Conservation (phyloP, 371 early-diverging fungal genomes). For the Rhizomucor pusillus region DNA sequence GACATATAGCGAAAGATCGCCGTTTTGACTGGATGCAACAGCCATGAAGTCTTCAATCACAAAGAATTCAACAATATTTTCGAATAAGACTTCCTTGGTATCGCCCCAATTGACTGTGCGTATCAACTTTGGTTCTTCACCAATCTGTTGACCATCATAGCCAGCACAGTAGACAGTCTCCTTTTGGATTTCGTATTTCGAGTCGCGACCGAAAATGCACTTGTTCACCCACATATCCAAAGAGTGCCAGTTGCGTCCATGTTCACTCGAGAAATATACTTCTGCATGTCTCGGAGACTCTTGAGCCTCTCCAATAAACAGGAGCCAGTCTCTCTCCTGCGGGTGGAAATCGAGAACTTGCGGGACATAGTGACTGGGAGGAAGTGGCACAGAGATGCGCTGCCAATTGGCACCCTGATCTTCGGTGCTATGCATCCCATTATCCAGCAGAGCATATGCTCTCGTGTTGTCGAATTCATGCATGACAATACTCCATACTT, state of each 20-base stretch:
- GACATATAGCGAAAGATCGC: conserved; percentile 61
- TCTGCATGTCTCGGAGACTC: conserved; percentile 56
- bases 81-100: conserved; percentile 36
- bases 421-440: conserved; percentile 57
- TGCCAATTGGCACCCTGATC: conserved; percentile 72
- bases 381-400: conserved; percentile 53
- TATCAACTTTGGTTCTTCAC: conserved; percentile 51
- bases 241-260: conserved; percentile 71
- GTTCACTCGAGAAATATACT: conserved; percentile 66
- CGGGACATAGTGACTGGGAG: conserved; percentile 57
- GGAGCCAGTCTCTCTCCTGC: conserved; percentile 73
- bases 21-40: conserved; percentile 56
- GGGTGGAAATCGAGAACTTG: conserved; percentile 82
- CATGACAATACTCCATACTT: conserved; percentile 28
- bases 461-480: conserved; percentile 58
- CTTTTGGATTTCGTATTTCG: conserved; percentile 58
- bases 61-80: conserved; percentile 58
- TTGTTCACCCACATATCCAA: conserved; percentile 83
- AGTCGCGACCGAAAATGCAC: conserved; percentile 82
- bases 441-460: conserved; percentile 63
- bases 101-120: conserved; percentile 49
- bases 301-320: conserved; percentile 66
- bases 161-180: conserved; percentile 72
- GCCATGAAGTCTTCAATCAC: conserved; percentile 71
- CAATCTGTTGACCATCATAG: conserved; percentile 59